Evolutionary conservation across 1,139 yeast species (phyloP).

Genomic region (Yamadazyma epiphylla): DNA sequence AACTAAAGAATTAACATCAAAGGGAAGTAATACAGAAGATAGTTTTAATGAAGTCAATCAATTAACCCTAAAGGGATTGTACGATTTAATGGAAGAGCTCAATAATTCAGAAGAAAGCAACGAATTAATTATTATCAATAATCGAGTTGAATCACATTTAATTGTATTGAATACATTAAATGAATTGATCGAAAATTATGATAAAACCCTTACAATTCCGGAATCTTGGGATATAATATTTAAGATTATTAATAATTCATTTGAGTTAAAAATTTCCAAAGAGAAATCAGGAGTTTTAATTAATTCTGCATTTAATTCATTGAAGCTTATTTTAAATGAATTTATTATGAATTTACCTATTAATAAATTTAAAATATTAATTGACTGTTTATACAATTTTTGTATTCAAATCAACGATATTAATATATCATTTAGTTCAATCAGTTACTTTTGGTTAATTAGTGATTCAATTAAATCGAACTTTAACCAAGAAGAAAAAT

Average conservation of each 20-base stretch:
- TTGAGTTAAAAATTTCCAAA: constrained; percentile 29
- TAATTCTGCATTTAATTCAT: constrained; percentile 70
- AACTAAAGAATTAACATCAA: constrained; percentile 42
- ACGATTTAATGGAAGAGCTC: constrained; percentile 26
- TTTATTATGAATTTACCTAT: constrained; percentile 69
- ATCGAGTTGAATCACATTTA: constrained; percentile 66
- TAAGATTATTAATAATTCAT: constrained; percentile 64
- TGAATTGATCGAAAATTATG: constrained; percentile 69
- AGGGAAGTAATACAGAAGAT: constrained; percentile 26
- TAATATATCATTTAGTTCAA: constrained; percentile 85
- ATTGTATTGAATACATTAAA: constrained; percentile 60
- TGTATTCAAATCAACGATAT: constrained; percentile 68
- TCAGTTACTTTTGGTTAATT: constrained; percentile 87
- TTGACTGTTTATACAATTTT: constrained; percentile 70
- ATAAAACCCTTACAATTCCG: constrained; percentile 40
- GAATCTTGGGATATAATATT: constrained; percentile 72
- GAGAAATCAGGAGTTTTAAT: constrained; percentile 47
- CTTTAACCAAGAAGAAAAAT: constrained; percentile 9
- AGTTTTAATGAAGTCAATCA: constrained; percentile 19
- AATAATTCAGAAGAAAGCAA: constrained; percentile 13
- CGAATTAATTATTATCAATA: constrained; percentile 43
- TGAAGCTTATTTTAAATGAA: constrained; percentile 81
- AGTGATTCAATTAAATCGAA: constrained; percentile 63
- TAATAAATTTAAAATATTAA: constrained; percentile 55
- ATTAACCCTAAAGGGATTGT: constrained; percentile 24